Base-by-base conservation (phyloP, 345 rosid species). In the Excoecaria agallocha region DNA sequence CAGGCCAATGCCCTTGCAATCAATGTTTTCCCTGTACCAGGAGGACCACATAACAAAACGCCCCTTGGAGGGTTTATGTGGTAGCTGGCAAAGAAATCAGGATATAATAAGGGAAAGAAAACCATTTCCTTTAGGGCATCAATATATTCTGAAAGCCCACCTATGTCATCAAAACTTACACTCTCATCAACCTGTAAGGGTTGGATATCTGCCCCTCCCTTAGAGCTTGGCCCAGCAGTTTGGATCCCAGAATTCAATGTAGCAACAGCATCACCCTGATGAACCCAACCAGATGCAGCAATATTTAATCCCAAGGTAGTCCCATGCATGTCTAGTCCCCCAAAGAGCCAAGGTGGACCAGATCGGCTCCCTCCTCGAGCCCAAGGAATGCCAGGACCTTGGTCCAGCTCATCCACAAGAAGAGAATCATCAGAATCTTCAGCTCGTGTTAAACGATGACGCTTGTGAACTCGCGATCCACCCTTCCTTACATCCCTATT, bases 341-440 rank as follows among this genome's bases (percentile, higher is more conserved):
- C 99, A 82, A 93, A 89, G 65, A 96, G 91, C 98, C 97, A 96
- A 59, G 99, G 98, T 70, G 96, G 88, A 78, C 93, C 99, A 74
- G 98, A 87, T 87, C 90, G 85, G 86, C 89, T 90, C 78, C 96
- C 97, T 82, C 97, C 92, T 77, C 98, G 86, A 63, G 88, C 90
- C 99, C 99, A 96, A 70, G 97, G 94, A 78, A 89, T 86, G 56
- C 90, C 89, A 80, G 97, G 99, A 59, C 98, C 99, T 79, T 96
- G 99, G 83, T 96, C 98, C 73, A 93, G 82, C 86, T 96, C 99
- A 87, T 96, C 99, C 79, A 96, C 99, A 66, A 96, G 97, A 81
- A 96, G 99, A 66, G 99, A 96, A 88, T 96, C 99, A 83, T 96
- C 99, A 73, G 99, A 96, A 80, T 96, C 99, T 69, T 93, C 99